Evolutionary conservation across 305 asterid species (phyloP), one percentile per base, ranked within the genome.

Genomic region (Fraxinus greggii): DNA sequence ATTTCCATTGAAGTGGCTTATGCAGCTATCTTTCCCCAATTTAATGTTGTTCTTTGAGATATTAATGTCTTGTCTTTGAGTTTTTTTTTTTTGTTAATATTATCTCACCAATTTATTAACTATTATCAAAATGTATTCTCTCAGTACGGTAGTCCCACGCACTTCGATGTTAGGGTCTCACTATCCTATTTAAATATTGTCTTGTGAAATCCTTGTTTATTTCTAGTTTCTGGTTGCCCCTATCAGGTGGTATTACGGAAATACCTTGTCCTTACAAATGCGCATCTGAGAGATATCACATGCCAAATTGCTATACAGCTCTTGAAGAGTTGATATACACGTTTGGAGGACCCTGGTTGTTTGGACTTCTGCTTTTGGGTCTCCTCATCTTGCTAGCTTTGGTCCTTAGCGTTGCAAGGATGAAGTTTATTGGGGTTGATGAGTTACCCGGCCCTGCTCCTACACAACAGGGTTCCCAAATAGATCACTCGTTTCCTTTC

Each of bases 301-400:
- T 93, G 97, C 99, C 99, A 75, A 87, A 89, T 80, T 97, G 99
- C 85, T 97, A 92, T 86, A 97, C 99, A 24, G 97, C 99, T 79
- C 97, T 97, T 81, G 99, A 95, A 83, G 98, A 97, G 89, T 87
- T 97, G 88, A 90, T 97, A 76, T 92, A 97, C 88, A 93, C 98
- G 42, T 97, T 97, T 92, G 99, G 99, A 65, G 99, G 99, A 74
- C 99, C 98, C 79, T 97, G 99, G 99, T 83, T 89, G 84, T 97
- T 97, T 85, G 97, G 98, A 81, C 91, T 93, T 83, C 93, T 97
- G 83, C 96, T 97, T 77, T 84, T 97, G 87, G 94, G 96, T 86
- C 91, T 97, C 79, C 94, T 97, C 74, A 85, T 97, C 85, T 87
- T 97, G 85, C 94, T 97, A 80, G 97, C 99, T 36, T 82, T 92